Percentiles rank a stretch among this genome's conserved stretches.
phyloP scores from a whole-genome alignment of 345 rosid genomes.

The Leavenworthia alabamica region DNA sequence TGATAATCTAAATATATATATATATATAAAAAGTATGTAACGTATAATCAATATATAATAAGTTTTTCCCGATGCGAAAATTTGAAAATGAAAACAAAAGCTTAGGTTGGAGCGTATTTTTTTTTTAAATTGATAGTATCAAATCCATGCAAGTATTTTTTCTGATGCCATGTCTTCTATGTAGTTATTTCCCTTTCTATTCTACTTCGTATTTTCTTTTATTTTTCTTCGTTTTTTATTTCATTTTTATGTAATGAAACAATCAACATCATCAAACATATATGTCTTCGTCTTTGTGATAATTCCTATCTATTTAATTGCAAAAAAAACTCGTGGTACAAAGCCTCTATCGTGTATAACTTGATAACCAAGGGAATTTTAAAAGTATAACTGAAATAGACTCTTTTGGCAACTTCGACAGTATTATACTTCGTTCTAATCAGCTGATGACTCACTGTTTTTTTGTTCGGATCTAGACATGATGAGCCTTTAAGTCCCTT shows the following conservation, averaged over 20 bases:
- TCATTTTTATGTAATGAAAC: neutral
- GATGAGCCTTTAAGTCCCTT: neutral
- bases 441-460: neutral
- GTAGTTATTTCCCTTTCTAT: slow-evolving; percentile 23
- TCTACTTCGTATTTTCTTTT: neutral
- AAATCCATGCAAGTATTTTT: slow-evolving; percentile 25
- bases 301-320: slow-evolving; percentile 1
- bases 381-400: slow-evolving; percentile 1
- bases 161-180: slow-evolving; percentile 17
- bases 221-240: neutral
- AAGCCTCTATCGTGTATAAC: slow-evolving; percentile 19
- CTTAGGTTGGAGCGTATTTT: slow-evolving; percentile 31
- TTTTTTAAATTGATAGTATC: slow-evolving; percentile 26
- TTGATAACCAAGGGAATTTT: neutral
- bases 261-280: slow-evolving; percentile 5
- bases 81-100: slow-evolving; percentile 15
- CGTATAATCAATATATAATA: neutral
- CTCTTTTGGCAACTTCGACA: slow-evolving; percentile 2
- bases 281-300: slow-evolving; percentile 9
- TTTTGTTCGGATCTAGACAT: neutral
- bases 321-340: slow-evolving; percentile 11
- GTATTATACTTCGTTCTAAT: neutral
- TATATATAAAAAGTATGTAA: neutral
- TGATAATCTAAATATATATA: neutral
- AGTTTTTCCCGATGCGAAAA: slow-evolving; percentile 20